phyloP scores from a whole-genome alignment of 208 protist genomes.

The Leishmania guyanensis region DNA sequence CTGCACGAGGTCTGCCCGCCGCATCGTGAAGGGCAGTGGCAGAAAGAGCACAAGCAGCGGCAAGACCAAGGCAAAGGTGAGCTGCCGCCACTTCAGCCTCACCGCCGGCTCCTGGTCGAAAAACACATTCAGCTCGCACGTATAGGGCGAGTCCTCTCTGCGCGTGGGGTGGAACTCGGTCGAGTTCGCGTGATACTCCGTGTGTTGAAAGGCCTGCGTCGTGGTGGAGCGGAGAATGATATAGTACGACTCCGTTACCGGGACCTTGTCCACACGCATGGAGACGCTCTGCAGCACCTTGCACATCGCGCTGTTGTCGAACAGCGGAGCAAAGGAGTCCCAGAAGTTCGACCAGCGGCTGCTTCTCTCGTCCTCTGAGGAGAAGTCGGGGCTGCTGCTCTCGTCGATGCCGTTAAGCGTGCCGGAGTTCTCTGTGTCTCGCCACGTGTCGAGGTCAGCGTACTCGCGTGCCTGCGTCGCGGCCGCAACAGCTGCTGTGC shows the following conservation, averaged over 20 bases:
- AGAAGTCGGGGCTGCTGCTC: background rate
- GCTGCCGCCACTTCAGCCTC: slow-evolving; percentile 22
- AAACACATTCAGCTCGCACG: slow-evolving; percentile 49
- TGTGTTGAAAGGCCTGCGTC: background rate
- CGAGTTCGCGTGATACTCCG: background rate
- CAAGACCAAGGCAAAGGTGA: slow-evolving; percentile 52
- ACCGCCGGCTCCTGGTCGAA: slow-evolving; percentile 34
- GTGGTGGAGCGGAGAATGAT: slow-evolving; percentile 36
- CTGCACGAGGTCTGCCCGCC: slow-evolving; percentile 47
- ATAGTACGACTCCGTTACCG: slow-evolving; percentile 32
- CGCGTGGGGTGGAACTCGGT: background rate
- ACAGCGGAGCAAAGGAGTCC: slow-evolving; percentile 50
- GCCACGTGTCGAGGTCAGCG: slow-evolving; percentile 11
- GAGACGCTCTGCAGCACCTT: slow-evolving; percentile 53
- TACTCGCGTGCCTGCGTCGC: slow-evolving; percentile 1
- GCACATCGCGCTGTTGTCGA: slow-evolving; percentile 72
- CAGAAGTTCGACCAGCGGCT: slow-evolving; percentile 42
- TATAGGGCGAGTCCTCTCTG: slow-evolving; percentile 7
- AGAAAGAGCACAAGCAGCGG: slow-evolving; percentile 62
- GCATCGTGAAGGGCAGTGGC: slow-evolving; percentile 50
- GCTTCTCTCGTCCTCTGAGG: background rate
- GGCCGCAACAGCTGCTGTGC: background rate
- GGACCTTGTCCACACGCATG: slow-evolving; percentile 42
- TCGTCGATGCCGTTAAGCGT: background rate
- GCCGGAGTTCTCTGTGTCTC: background rate